These are phyloP conservation scores for Tylopilus balloui DNA, from an alignment of 768 basidiomycete species.

Conservation along the genomic window DNA sequence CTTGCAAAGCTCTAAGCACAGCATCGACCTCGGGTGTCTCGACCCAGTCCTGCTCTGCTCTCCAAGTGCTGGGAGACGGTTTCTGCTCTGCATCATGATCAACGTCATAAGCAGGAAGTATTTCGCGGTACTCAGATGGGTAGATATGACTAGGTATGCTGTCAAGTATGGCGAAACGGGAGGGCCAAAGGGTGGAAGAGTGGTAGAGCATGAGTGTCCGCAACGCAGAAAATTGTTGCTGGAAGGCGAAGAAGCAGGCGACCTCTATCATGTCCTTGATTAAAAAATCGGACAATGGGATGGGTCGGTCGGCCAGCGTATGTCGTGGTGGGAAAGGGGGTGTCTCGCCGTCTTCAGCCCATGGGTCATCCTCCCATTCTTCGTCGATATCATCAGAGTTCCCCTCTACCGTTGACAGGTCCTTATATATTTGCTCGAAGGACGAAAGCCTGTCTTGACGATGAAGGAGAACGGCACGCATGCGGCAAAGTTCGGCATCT, in stretches of 20 bases:
- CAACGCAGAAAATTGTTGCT: constrained; percentile 55
- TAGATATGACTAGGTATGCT: constrained; percentile 69
- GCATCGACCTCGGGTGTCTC: constrained; percentile 44
- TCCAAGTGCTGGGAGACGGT: constrained; percentile 39
- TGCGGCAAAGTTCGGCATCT: constrained; percentile 59
- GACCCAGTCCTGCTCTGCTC: constrained; percentile 53
- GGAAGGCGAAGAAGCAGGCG: constrained; percentile 64
- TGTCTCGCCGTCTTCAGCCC: constrained; percentile 50
- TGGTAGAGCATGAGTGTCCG: constrained; percentile 56
- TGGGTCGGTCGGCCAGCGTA: constrained; percentile 33
- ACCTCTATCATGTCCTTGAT: constrained; percentile 49
- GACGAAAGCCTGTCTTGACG: constrained; percentile 69
- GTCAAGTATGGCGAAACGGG: constrained; percentile 65
- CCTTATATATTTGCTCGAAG: constrained; percentile 58
- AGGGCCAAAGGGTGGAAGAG: constrained; percentile 54
- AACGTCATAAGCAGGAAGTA: constrained; percentile 62
- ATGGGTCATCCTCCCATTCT: constrained; percentile 57
- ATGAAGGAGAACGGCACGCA: constrained; percentile 65
- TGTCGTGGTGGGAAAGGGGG: constrained; percentile 18
- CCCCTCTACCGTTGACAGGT: constrained; percentile 27
- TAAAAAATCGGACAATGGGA: constrained; percentile 66
- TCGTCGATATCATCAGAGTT: constrained; percentile 35
- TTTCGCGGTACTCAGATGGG: constrained; percentile 53
- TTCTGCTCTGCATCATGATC: constrained; percentile 41
- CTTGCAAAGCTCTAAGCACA: constrained; percentile 35